Evolutionary conservation across 208 protist species (phyloP), one percentile per base, ranked within the genome.

Genomic region (Crithidia thermophila): DNA sequence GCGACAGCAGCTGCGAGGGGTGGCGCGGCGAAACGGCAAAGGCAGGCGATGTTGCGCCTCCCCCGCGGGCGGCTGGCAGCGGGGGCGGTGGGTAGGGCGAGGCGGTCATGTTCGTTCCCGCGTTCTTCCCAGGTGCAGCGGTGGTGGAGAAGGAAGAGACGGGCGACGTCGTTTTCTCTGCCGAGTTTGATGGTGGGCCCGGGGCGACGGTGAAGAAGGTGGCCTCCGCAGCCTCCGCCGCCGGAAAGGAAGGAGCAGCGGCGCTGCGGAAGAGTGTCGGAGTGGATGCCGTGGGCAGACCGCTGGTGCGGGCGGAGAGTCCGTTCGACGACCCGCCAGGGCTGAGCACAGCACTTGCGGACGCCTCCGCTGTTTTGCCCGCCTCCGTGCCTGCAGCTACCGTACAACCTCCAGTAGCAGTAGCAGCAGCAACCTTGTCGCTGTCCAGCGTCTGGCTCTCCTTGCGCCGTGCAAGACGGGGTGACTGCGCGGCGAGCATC

Each of bases 301-400:
- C 46, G n/a, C 23, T 7, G 11, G 51, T 57, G 28, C 51, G 30
- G 11, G 34, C 58, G 2, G 58, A 65, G 7, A 65, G 40, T 4
- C 58, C 58, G 45, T 65, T 65, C 13, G 58, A 42, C 14, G 58
- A 65, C 31, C 58, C 33, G 20, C 31, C 43, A 1, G 58, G 45
- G 33, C 58, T 65, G 30, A 31, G 42, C 58, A 14, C 45, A n/a
- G 31, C 11, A 8, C 14, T 16, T 18, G 21, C 46, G 0, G 34
- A 34, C 25, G 11, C 28, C 4, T 21, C 33, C 25, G 51, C n/a
- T 33, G 18, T 57, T 20, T n/a, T 27, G 28, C 4, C 27, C 3
- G 23, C n/a, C 33, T 57, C 51, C n/a, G n/a, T n/a, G n/a, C n/a
- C n/a, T n/a, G n/a, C n/a, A n/a, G n/a, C n/a, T n/a, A n/a, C n/a